A percentile compares a stretch with the other conserved stretches of the same genome.
These are phyloP conservation scores for Myxozyma melibiosi DNA, from an alignment of 805 yeast genomes.

Conservation along the genomic window DNA sequence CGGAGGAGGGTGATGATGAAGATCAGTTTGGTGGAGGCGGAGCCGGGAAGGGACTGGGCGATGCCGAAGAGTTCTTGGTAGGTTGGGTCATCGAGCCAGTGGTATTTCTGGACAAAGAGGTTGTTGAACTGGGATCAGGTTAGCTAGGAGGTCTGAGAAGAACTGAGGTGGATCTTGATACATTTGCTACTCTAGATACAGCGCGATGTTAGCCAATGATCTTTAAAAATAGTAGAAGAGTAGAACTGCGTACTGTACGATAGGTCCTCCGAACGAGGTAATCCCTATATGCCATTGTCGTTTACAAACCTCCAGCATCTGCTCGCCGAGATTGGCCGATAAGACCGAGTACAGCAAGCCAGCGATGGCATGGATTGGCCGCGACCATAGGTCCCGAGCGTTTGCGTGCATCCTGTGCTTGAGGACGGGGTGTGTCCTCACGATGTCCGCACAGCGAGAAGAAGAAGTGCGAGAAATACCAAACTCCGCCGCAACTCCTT, in stretches of 20 bases:
- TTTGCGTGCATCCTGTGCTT: neutral
- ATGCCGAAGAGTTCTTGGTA: conserved; percentile 29
- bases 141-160: too few relatives aligned
- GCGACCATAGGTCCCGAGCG: neutral
- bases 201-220: too few relatives aligned
- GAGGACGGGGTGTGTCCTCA: too few relatives aligned
- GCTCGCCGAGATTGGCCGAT: conserved; percentile 9
- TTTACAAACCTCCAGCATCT: conserved; percentile 25
- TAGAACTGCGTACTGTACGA: conserved; percentile 21
- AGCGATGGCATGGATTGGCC: neutral
- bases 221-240: too few relatives aligned
- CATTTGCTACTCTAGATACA: conserved; percentile 1
- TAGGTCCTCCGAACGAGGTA: conserved; percentile 28
- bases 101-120: conserved; percentile 25
- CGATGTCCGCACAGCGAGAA: neutral
- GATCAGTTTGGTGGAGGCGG: conserved; percentile 30
- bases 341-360: neutral
- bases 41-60: conserved; percentile 30
- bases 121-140: conserved; percentile 15
- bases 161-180: too few relatives aligned
- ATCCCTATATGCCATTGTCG: conserved; percentile 31
- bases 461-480: too few relatives aligned
- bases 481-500: too few relatives aligned
- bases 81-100: conserved; percentile 26
- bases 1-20: conserved; percentile 29